Percentiles rank a stretch among this genome's conserved stretches.
These are phyloP conservation scores for Komagataella pseudopastoris DNA, from an alignment of 805 yeast species.

Conservation along the genomic window DNA sequence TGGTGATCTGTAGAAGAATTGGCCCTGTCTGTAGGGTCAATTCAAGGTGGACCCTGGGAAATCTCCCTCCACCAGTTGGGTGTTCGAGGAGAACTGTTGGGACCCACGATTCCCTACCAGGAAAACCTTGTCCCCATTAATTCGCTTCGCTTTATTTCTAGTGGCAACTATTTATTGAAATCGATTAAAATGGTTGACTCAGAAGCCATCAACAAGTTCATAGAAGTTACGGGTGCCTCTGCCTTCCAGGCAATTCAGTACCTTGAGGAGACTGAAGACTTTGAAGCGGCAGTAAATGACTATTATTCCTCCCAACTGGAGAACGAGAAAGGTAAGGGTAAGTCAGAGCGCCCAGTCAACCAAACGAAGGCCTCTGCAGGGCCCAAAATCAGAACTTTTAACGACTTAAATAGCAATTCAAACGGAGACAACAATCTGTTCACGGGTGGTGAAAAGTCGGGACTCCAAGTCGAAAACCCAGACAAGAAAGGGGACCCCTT, in stretches of 20 bases:
- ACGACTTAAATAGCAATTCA: slow-evolving; percentile 18
- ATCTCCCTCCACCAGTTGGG: background rate
- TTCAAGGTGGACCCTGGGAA: background rate
- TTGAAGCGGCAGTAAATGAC: slow-evolving; percentile 8
- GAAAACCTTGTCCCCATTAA: background rate
- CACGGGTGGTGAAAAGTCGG: slow-evolving; percentile 65
- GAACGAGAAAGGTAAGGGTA: background rate
- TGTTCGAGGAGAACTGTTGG: background rate
- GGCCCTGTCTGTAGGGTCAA: background rate
- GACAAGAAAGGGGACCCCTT: slow-evolving; percentile 22
- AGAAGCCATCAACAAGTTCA: slow-evolving; percentile 14
- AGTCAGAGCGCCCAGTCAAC: background rate
- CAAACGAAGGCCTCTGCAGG: slow-evolving; percentile 1
- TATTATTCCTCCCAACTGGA: background rate
- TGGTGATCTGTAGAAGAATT: background rate
- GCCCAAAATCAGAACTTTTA: slow-evolving; percentile 14
- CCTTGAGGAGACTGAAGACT: slow-evolving; percentile 16
- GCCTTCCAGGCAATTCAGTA: slow-evolving; percentile 23
- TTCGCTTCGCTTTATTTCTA: background rate
- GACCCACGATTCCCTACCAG: background rate
- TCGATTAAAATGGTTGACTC: background rate
- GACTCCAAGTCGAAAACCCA: slow-evolving; percentile 70
- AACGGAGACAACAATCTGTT: slow-evolving; percentile 25
- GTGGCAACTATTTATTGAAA: background rate
- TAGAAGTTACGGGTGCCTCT: slow-evolving; percentile 23